Evolutionary conservation across 352 stramenopile species (phyloP).

Genomic region (Globisporangium heterothallicum): DNA sequence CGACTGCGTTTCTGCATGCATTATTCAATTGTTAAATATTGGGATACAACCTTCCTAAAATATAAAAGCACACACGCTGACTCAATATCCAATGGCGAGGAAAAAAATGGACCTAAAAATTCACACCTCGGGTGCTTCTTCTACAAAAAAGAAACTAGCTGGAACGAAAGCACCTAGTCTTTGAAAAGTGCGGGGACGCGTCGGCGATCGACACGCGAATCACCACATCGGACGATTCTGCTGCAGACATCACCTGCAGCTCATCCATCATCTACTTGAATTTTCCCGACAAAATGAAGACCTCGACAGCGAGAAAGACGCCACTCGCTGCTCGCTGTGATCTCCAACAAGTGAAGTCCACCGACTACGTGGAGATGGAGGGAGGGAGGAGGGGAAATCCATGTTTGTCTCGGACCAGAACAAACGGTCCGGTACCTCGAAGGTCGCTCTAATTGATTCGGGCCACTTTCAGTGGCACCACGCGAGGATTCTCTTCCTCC

Average conservation of each 20-base stretch:
- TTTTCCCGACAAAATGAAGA: slow-evolving; percentile 1
- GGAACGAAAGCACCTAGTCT: not conserved
- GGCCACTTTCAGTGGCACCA: slow-evolving; percentile 73
- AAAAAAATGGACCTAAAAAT: not conserved
- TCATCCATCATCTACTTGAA: slow-evolving; percentile 6
- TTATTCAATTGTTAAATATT: not conserved
- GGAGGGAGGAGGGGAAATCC: too few species aligned
- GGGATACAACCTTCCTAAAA: not conserved
- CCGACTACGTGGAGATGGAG: too few species aligned
- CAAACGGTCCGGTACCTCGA: not conserved
- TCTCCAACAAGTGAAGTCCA: too few species aligned
- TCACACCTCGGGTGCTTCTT: not conserved
- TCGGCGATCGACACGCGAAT: not conserved
- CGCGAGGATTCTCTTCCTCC: slow-evolving; percentile 73
- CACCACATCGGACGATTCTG: slow-evolving; percentile 5
- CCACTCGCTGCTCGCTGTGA: too few species aligned
- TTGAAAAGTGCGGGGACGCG: not conserved
- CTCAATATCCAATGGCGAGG: not conserved
- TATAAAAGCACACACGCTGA: not conserved
- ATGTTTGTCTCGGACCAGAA: not conserved
- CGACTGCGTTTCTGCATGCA: too few species aligned
- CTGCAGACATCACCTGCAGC: slow-evolving; percentile 13
- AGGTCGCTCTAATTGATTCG: slow-evolving; percentile 69
- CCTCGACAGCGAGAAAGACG: too few species aligned
- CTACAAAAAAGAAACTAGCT: not conserved